These are phyloP conservation scores for Fraxinus pennsylvanica DNA, from an alignment of 257 asterid genomes.

Conservation along the genomic window DNA sequence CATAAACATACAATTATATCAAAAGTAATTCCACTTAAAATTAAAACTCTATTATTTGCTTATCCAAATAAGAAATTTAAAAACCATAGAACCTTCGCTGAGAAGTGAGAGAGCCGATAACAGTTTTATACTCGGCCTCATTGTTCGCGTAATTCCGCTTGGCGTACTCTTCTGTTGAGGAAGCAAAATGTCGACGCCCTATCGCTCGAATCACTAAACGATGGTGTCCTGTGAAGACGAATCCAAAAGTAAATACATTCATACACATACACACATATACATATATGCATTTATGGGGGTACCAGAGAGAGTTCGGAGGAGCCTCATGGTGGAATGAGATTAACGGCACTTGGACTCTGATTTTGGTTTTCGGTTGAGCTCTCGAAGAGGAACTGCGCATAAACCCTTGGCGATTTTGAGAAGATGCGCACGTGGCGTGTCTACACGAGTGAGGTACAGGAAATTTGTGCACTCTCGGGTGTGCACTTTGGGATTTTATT, in stretches of 20 bases:
- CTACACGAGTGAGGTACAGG: slow-evolving; percentile 9
- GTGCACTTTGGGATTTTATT: neutral
- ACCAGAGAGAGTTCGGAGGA: slow-evolving; percentile 62
- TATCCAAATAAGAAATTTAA: neutral
- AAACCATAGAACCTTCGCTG: slow-evolving; percentile 56
- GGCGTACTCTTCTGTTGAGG: slow-evolving; percentile 59
- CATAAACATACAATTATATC: slow-evolving; percentile 21
- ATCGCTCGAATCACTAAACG: slow-evolving; percentile 47
- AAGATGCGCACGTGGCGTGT: slow-evolving; percentile 27
- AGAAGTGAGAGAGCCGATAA: slow-evolving; percentile 61
- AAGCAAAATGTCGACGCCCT: slow-evolving; percentile 68
- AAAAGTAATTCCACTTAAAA: slow-evolving; percentile 3
- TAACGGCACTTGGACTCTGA: slow-evolving; percentile 16
- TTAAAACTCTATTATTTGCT: neutral
- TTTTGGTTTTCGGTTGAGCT: slow-evolving; percentile 12
- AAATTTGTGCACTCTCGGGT: slow-evolving; percentile 11
- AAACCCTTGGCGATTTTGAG: slow-evolving; percentile 37
- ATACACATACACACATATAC: neutral
- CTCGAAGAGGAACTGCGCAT: slow-evolving; percentile 24
- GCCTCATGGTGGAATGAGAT: slow-evolving; percentile 45
- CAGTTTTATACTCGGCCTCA: slow-evolving; percentile 80
- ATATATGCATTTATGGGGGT: neutral
- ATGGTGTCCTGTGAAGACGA: slow-evolving; percentile 43
- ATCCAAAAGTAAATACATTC: neutral
- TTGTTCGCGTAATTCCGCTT: slow-evolving; percentile 80